Percentiles rank a stretch among this genome's conserved stretches.
Conservation (phyloP, 2,329 filamentous ascomycete species). For the Colletotrichum trifolii region DNA sequence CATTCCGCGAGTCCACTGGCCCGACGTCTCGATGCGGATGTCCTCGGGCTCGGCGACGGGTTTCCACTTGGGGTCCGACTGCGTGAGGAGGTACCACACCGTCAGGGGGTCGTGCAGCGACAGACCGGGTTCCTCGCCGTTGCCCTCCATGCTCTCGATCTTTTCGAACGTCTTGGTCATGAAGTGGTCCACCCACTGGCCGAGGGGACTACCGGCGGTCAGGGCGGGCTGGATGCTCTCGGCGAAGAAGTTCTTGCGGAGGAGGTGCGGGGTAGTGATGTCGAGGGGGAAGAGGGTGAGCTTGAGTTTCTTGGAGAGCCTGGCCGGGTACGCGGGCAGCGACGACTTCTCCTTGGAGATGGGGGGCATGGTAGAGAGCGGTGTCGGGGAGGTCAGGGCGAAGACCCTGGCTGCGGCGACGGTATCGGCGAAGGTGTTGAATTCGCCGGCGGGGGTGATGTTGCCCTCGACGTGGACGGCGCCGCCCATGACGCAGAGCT, state of each 20-base stretch:
- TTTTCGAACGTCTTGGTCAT: constrained; percentile 77
- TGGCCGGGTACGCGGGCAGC: constrained; percentile 71
- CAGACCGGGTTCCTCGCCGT: constrained; percentile 67
- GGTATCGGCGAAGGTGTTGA: constrained; percentile 93
- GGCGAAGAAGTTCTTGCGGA: constrained; percentile 70
- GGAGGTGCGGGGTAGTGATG: constrained; percentile 77
- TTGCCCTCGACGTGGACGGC: constrained; percentile 85
- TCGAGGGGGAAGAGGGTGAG: constrained; percentile 81
- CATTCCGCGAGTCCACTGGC: constrained; percentile 96
- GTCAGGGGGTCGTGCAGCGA: constrained; percentile 83
- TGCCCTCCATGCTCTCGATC: constrained; percentile 70
- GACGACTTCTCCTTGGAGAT: constrained; percentile 61
- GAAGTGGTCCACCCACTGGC: constrained; percentile 78
- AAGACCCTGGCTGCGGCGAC: constrained; percentile 81
- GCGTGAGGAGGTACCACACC: constrained; percentile 80
- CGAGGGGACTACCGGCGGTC: constrained; percentile 75
- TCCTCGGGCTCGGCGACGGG: constrained; percentile 74
- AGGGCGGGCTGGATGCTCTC: constrained; percentile 65
- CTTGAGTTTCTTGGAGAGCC: constrained; percentile 71
- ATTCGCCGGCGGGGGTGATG: constrained; percentile 86
- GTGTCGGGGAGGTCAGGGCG: constrained; percentile 79
- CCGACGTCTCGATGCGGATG: constrained; percentile 86
- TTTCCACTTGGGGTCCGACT: constrained; percentile 68
- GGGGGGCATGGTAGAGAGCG: constrained; percentile 83
- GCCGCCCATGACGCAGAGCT: constrained; percentile 96